Base-by-base conservation (phyloP, 805 yeast species). In the Sugiyamaella marilandica region DNA sequence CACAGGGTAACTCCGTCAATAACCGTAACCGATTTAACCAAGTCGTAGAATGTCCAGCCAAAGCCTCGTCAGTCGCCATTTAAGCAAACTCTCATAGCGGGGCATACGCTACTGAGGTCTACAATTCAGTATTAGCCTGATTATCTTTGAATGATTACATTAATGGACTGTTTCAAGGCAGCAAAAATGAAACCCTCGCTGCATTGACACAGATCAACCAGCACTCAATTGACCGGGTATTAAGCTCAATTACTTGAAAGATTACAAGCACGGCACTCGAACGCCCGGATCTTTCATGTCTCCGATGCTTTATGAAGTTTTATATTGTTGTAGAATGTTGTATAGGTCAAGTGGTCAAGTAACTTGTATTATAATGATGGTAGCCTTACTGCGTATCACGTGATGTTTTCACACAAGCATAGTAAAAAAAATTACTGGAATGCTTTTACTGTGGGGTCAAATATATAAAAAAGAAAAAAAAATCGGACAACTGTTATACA, bases 1-100 rank as follows among this genome's bases (percentile, higher is more conserved):
- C 37, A 16, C 24, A 39, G 43, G 43, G 43, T 39, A 39, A 39
- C 43, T 39, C 43, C 43, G 43, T 19, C 43, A 13, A 19, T 39
- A 39, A 13, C 43, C 43, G 43, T 21, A 34, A 9, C 39, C 18
- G 18, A 34, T n/a, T 3, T 4, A 13, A 34, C 8, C 39, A 9
- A 13, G 4, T 34, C 5, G 5, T 5, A 34, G n/a, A 34, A 34
- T 34, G 43, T 39, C 24, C 13, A n/a, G 21, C 21, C 4, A 16
- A 5, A 39, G 43, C 3, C 24, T 14, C 5, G n/a, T 34, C 4
- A 10, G 9, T 10, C 4, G 9, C 37, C 8, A 34, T 10, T 32
- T 13, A 34, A 34, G n/a, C 9, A 5, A 5, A 10, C 9, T n/a
- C 5, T 34, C 37, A 34, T 34, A 3, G 37, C 37, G 16, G 7